phyloP scores from a whole-genome alignment of 768 basidiomycete species.

The Boletus rubropictus region DNA sequence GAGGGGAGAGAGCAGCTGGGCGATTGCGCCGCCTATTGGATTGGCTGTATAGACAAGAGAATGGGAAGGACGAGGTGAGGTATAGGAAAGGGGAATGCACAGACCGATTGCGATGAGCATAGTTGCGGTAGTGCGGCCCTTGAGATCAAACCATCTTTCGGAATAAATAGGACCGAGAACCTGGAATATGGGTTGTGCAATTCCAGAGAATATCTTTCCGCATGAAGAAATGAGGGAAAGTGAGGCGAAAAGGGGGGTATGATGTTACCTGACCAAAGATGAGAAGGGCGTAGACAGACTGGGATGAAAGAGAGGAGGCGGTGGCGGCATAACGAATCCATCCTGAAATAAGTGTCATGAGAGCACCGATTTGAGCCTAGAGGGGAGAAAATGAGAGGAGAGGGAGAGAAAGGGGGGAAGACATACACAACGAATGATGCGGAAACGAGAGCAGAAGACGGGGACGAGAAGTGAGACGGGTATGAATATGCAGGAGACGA shows the following conservation, averaged over 20 bases:
- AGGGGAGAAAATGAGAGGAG: not conserved
- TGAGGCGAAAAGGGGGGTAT: not conserved
- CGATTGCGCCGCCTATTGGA: conserved; percentile 68
- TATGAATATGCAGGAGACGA: conserved; percentile 56
- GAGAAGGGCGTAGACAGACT: conserved; percentile 57
- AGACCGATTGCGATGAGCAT: conserved; percentile 47
- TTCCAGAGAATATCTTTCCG: conserved; percentile 52
- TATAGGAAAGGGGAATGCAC: conserved; percentile 1
- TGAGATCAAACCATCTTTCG: conserved; percentile 76
- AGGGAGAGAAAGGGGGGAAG: not conserved
- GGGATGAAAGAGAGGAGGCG: conserved; percentile 42
- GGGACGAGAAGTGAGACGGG: conserved; percentile 59
- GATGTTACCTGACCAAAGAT: conserved; percentile 60
- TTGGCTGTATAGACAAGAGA: conserved; percentile 42
- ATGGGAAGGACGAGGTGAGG: not conserved
- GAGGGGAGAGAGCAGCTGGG: conserved; percentile 66
- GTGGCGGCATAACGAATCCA: conserved; percentile 81
- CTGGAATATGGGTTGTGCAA: conserved; percentile 71
- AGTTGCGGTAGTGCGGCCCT: conserved; percentile 75
- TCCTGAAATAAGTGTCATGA: conserved; percentile 51
- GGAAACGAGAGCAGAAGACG: conserved; percentile 48
- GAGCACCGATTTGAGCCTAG: conserved; percentile 61
- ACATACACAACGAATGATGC: conserved; percentile 59
- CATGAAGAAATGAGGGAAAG: not conserved
- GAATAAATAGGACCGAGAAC: conserved; percentile 77